A percentile compares a stretch with the other conserved stretches of the same genome.
phyloP scores from a whole-genome alignment of 2,329 filamentous ascomycete genomes.

The Zasmidium angulare region DNA sequence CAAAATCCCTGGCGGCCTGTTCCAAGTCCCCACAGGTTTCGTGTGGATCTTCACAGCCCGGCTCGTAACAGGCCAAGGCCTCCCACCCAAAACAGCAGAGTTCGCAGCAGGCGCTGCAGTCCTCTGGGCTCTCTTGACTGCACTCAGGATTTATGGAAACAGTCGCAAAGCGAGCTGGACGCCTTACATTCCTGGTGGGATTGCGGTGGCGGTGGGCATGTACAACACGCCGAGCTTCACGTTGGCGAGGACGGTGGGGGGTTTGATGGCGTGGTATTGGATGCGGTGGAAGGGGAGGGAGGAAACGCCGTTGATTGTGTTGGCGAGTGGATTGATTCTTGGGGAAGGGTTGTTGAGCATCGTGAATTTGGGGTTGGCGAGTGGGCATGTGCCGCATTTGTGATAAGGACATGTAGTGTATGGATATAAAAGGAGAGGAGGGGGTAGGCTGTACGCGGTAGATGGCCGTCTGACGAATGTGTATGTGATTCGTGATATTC shows the following conservation, averaged over 20 bases:
- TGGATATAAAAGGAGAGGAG: too few relatives aligned
- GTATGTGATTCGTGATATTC: too few relatives aligned
- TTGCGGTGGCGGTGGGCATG: slow-evolving; percentile 95
- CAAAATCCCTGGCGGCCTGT: slow-evolving; percentile 80
- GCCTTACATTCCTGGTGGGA: slow-evolving; percentile 80
- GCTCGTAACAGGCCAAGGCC: slow-evolving; percentile 83
- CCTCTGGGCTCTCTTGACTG: slow-evolving; percentile 71
- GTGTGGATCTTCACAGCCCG: slow-evolving; percentile 98
- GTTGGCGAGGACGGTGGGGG: slow-evolving; percentile 80
- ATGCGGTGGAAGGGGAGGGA: slow-evolving; percentile 51
- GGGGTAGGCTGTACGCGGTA: too few relatives aligned
- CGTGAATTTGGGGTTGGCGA: slow-evolving; percentile 80
- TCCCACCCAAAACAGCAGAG: slow-evolving; percentile 79
- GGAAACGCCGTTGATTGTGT: slow-evolving; percentile 80
- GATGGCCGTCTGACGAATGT: too few relatives aligned
- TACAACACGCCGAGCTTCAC: slow-evolving; percentile 98
- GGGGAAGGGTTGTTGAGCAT: slow-evolving; percentile 93
- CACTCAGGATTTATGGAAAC: slow-evolving; percentile 61
- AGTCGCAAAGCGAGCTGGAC: slow-evolving; percentile 60
- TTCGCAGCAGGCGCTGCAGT: slow-evolving; percentile 74
- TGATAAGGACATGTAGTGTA: too few relatives aligned
- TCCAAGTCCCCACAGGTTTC: slow-evolving; percentile 90
- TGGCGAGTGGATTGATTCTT: slow-evolving; percentile 86
- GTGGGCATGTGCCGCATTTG: slow-evolving; percentile 68
- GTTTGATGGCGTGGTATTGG: slow-evolving; percentile 78